phyloP scores from a whole-genome alignment of 129 eudicot species.

The Ambrosia artemisiifolia region DNA sequence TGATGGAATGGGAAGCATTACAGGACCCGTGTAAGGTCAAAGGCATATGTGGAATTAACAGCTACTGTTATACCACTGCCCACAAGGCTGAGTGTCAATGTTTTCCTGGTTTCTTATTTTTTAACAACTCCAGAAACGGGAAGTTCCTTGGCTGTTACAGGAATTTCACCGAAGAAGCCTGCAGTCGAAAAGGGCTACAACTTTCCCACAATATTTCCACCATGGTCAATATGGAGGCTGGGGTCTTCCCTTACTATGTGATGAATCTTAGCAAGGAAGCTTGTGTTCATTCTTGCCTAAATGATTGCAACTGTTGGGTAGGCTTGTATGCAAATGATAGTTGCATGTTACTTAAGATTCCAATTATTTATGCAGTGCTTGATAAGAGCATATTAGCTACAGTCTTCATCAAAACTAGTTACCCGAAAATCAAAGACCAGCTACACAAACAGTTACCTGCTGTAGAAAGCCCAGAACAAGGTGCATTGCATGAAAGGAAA shows the following conservation, averaged over 20 bases:
- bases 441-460: background rate
- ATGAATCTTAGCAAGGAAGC: background rate
- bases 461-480: background rate
- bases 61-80: slow-evolving; percentile 18
- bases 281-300: slow-evolving; percentile 26
- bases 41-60: slow-evolving; percentile 37
- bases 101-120: slow-evolving; percentile 31
- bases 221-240: background rate
- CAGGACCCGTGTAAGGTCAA: slow-evolving; percentile 20
- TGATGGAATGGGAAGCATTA: slow-evolving; percentile 24
- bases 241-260: background rate
- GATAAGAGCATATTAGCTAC: background rate
- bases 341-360: slow-evolving; percentile 16
- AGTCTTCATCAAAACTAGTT: slow-evolving; percentile 30
- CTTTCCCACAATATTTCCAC: slow-evolving; percentile 2
- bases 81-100: slow-evolving; percentile 11
- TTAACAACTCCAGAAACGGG: background rate
- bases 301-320: slow-evolving; percentile 39
- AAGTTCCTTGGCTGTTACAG: slow-evolving; percentile 36
- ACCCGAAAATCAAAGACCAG: background rate
- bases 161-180: slow-evolving; percentile 27
- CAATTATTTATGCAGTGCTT: slow-evolving; percentile 17
- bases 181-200: slow-evolving; percentile 9
- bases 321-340: background rate
- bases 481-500: background rate